Evolutionary conservation across 2,329 filamentous ascomycete species (phyloP), one percentile per base, ranked within the genome.

Genomic region (Penicillium sp.): DNA sequence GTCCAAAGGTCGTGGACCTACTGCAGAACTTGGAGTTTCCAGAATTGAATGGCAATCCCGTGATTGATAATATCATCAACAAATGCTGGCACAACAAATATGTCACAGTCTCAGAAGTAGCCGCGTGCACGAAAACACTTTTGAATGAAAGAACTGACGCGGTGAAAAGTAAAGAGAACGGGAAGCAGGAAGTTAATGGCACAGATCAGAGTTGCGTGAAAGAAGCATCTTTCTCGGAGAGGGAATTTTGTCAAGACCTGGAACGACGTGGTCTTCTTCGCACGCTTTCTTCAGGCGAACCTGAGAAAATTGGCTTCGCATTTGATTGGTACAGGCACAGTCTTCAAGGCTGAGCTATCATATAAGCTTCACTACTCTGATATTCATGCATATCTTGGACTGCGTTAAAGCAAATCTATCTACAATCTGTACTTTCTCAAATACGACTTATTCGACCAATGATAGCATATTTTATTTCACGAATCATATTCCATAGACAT

Each of bases 21-120:
- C 50, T 68, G 5, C 55, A 62, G 51, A 54, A 59, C 6, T 65
- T 66, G 54, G 46, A 58, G 4, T 67, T 69, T 57, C 65, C 62
- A 8, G 49, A 56, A 4, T 41, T 69, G 16, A 48, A 67, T 63
- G 54, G 57, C 9, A 31, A 68, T 61, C 57, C 60, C 1, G 4
- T 59, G 21, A 65, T 69, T 60, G 65, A 67, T 22, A 16, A 60
- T 43, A 59, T 68, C 32, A 65, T 65, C 45, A 21, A 48, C 24
- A 64, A 56, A 34, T 66, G 59, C 27, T 65, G 59, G 64, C 56
- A 66, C 10, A 64, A 65, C 13, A 47, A 57, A 24, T 67, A 61
- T 60, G 38, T 9, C 41, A 62, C 52, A 1, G 21, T 68, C 45
- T 5, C 53, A 5, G 55, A 64, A 39, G 39, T 67, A 10, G 63